These are phyloP conservation scores for Rhizopus delemar DNA, from an alignment of 371 early-diverging fungal genomes.

Conservation along the genomic window DNA sequence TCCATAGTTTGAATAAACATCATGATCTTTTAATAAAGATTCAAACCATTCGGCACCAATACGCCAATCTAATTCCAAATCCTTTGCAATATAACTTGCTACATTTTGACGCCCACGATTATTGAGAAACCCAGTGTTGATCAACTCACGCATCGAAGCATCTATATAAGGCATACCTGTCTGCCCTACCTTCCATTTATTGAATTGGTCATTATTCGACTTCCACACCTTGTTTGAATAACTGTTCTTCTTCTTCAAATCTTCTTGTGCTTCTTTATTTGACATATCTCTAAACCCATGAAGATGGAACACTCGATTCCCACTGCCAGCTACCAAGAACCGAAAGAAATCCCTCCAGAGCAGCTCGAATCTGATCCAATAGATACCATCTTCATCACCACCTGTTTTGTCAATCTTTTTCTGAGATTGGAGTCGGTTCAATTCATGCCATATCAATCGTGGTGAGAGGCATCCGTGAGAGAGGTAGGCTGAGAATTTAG, in stretches of 20 bases:
- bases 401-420: constrained; percentile 9
- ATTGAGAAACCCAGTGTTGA: constrained; percentile 42
- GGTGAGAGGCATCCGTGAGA: constrained; percentile 41
- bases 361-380: constrained; percentile 36
- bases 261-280: constrained; percentile 6
- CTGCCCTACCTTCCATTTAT: constrained; percentile 34
- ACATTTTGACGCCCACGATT: constrained; percentile 54
- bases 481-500: constrained; percentile 41
- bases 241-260: constrained; percentile 3
- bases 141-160: constrained; percentile 47
- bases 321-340: constrained; percentile 14
- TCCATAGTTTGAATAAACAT: constrained; percentile 49
- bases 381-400: constrained; percentile 21
- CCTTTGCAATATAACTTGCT: constrained; percentile 44
- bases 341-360: constrained; percentile 52
- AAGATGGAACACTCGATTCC: constrained; percentile 20
- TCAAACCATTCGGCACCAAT: constrained; percentile 53
- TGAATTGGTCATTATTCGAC: constrained; percentile 16
- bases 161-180: constrained; percentile 53
- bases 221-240: constrained; percentile 32
- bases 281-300: constrained; percentile 26
- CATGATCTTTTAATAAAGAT: constrained; percentile 42
- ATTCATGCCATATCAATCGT: constrained; percentile 26
- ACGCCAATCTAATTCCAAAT: constrained; percentile 44
- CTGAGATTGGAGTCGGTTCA: constrained; percentile 12